Evolutionary conservation across 164 flowering plant species (phyloP), one percentile per base, ranked within the genome.

Genomic region (Chimonanthus praecox): DNA sequence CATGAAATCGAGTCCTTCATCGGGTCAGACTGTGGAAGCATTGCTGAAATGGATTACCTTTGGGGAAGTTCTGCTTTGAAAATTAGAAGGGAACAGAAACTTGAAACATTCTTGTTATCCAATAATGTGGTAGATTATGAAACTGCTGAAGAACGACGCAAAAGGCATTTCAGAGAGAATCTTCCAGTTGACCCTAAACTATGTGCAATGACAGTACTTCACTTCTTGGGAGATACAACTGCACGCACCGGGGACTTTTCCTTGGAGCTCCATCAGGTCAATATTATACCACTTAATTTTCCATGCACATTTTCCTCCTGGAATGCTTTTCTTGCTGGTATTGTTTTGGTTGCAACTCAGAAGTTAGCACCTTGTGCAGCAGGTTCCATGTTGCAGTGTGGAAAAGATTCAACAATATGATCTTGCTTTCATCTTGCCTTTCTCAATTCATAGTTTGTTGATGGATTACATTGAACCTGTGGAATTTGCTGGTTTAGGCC

Each of bases 401-500:
- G 82, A 58, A 48, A 79, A 71, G 54, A 74, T 78, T 66, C 83
- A 79, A 20, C 72, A 82, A 72, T 95, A 92, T 83, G 94, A 92
- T 85, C 99, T 98, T 46, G 87, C 86, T 79, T 95, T 88, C 80
- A 86, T 95, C 73, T 80, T 95, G 85, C 85, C 78, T 20, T 85
- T 92, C 77, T 86, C 99, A 16, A 81, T 86, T 76, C 94, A 92
- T 82, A 76, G 85, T 73, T 80, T 95, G 76, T 81, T 87, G 33
- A 71, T 77, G 85, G 87, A 88, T 46, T 90, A 84, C 80, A 70
- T 94, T 75, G 97, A 94, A 74, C 88, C 92, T 8, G 49, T 84
- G 72, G 99, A 94, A 78, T 92, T 92, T 83, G 88, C 90, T 75
- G 84, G 90, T 77, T 79, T 88, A 33, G 99, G 99, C 46, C 79